Evolutionary conservation across 352 stramenopile genomes (phyloP).

Genomic region (Phytophthora rubi): DNA sequence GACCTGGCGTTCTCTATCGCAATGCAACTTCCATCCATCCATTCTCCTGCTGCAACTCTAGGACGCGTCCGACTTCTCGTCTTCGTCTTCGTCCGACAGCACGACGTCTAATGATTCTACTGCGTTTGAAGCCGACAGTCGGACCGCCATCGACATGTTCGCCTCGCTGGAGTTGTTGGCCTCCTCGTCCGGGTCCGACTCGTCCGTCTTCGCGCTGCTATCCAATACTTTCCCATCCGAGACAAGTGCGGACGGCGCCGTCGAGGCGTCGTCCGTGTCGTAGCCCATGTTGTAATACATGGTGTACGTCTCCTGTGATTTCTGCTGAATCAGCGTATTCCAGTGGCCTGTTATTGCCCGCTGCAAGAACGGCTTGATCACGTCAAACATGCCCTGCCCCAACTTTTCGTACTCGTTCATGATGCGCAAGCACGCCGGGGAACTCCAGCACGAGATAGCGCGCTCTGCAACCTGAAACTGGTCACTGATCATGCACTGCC

Average conservation of each 20-base stretch:
- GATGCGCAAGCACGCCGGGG: constrained; percentile 78
- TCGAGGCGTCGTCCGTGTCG: constrained; percentile 69
- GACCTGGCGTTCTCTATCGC: constrained; percentile 45
- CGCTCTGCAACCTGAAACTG: constrained; percentile 89
- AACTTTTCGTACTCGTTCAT: constrained; percentile 92
- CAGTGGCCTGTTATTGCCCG: constrained; percentile 65
- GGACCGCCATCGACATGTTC: constrained; percentile 38
- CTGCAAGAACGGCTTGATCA: constrained; percentile 79
- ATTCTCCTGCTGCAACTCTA: constrained; percentile 26
- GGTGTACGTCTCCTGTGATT: constrained; percentile 86
- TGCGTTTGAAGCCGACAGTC: constrained; percentile 44
- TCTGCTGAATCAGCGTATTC: constrained; percentile 88
- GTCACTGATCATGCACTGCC: constrained; percentile 81
- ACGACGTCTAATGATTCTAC: constrained; percentile 54
- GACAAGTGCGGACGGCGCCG: constrained; percentile 29
- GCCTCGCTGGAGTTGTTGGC: constrained; percentile 35
- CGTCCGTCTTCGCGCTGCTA: constrained; percentile 60
- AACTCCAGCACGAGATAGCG: constrained; percentile 86
- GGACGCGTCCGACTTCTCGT: constrained; percentile 42
- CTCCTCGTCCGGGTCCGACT: constrained; percentile 61
- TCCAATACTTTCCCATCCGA: constrained; percentile 54
- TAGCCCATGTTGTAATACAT: constrained; percentile 93
- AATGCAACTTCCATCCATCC: constrained; percentile 32
- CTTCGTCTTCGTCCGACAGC: constrained; percentile 50
- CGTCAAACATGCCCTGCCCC: constrained; percentile 82